Base-by-base conservation (phyloP, 768 basidiomycete species). In the Boletus subparvulus region DNA sequence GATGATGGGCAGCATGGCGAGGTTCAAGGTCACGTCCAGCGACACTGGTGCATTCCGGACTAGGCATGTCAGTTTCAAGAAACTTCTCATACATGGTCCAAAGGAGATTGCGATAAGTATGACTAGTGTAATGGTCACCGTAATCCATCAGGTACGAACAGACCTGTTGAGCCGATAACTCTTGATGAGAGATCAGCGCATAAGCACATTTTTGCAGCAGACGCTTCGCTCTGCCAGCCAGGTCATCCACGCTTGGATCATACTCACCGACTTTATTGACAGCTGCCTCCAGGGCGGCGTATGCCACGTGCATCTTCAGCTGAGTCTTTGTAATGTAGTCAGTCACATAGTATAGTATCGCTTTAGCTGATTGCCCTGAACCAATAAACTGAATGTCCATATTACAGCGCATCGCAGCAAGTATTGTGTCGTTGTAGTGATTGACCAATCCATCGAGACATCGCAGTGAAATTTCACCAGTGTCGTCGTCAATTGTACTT, bases 261-360 rank as follows among this genome's bases (percentile, higher is more conserved):
- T 47, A 47, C 4, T n/a, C 30, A 0, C 46, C 46, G 0, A 47
- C 2, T 4, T 47, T 47, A 2, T 4, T 19, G 1, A 47, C 32
- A 0, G 32, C 7, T 1, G 13, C 19, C 1, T 35, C 19, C 19
- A 47, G 21, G 0, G 26, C 8, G 7, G 33, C 0, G 3, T 47
- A 47, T 0, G 33, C 8, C 0, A 47, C 47, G 24, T 47, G 47
- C 2, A 9, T 14, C 4, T 47, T 47, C 13, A 47, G 5, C 8
- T 47, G 33, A 2, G 47, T 21, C 2, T 47, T 47, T 0, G 14
- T 47, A 8, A 47, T 47, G 6, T 47, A 47, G 6, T 47, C 33
- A 4, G 47, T 47, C 1, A 47, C 10, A 2, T 47, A 47, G 9
- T 47, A 47, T 3, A 47, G 19, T 12, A 47, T 21, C 0, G 47